Evolutionary conservation across 2,329 filamentous ascomycete genomes (phyloP).

Genomic region (Ustulina deusta): DNA sequence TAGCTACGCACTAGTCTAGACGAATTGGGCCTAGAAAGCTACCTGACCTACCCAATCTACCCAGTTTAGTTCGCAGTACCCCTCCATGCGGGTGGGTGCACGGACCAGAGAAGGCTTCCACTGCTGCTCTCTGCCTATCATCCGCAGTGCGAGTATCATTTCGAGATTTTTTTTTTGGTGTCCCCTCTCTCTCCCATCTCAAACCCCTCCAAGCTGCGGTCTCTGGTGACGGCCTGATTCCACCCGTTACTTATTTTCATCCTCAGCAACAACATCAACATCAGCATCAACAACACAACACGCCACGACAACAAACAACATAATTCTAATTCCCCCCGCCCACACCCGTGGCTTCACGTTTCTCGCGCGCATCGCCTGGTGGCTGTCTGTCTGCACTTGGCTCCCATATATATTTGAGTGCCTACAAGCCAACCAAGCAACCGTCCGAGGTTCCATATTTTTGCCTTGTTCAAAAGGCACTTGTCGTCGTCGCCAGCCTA

Average conservation of each 20-base stretch:
- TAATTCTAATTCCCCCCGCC: slow-evolving; percentile 16
- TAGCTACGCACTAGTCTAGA: not conserved
- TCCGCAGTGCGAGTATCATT: not conserved
- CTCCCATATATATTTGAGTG: not conserved
- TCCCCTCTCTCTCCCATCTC: slow-evolving; percentile 11
- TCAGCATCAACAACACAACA: slow-evolving; percentile 1
- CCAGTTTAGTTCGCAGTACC: slow-evolving; percentile 2
- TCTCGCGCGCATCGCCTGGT: not conserved
- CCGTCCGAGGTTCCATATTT: not conserved
- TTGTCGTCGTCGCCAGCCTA: slow-evolving; percentile 27
- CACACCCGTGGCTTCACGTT: not conserved
- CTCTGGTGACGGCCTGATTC: slow-evolving; percentile 9
- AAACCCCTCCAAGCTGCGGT: slow-evolving; percentile 24
- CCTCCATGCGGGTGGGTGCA: slow-evolving; percentile 14
- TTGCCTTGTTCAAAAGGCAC: slow-evolving; percentile 7
- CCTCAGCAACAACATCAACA: not conserved
- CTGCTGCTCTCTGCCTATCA: slow-evolving; percentile 15
- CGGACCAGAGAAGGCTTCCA: slow-evolving; percentile 12
- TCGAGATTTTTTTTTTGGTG: slow-evolving; percentile 22
- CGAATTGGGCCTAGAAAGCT: slow-evolving; percentile 12
- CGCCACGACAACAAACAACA: not conserved
- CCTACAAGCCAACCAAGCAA: not conserved
- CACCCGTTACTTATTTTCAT: not conserved
- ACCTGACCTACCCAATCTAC: not conserved
- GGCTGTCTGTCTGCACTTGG: not conserved